Percentiles rank a stretch among this genome's conserved stretches.
phyloP scores from a whole-genome alignment of 106 monocot genomes.

The Ottelia alismoides region DNA sequence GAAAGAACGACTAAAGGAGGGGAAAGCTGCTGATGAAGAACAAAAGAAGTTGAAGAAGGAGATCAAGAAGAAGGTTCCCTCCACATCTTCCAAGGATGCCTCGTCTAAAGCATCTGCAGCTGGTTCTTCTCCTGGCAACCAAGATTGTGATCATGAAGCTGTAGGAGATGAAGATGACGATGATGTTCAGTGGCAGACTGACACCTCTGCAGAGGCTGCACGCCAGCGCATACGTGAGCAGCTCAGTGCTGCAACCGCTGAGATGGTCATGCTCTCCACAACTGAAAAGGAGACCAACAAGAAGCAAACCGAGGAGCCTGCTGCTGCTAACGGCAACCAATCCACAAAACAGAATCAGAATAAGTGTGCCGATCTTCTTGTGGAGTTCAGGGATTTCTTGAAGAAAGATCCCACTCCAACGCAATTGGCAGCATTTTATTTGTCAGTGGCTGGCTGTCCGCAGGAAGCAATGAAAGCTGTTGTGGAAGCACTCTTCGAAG shows the following conservation, averaged over 20 bases:
- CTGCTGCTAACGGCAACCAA: background rate
- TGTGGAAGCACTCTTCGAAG: conserved; percentile 52
- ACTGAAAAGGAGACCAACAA: conserved; percentile 3
- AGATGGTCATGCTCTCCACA: conserved; percentile 75
- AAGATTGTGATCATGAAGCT: conserved; percentile 23
- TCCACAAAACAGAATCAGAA: background rate
- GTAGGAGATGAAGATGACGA: conserved; percentile 41
- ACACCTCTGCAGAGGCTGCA: conserved; percentile 60
- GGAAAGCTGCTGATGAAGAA: conserved; percentile 73
- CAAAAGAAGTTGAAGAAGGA: conserved; percentile 71
- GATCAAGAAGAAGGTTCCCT: conserved; percentile 25
- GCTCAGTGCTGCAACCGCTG: conserved; percentile 53
- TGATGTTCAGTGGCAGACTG: conserved; percentile 66
- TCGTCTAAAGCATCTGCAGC: conserved; percentile 5
- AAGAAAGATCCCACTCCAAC: conserved; percentile 22
- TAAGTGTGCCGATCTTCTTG: conserved; percentile 8
- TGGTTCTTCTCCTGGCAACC: conserved; percentile 30
- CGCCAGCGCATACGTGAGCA: conserved; percentile 57
- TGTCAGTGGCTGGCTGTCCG: conserved; percentile 13
- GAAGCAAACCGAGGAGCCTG: conserved; percentile 6
- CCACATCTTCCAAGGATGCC: conserved; percentile 1
- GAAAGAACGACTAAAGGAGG: conserved; percentile 69
- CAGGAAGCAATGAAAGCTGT: conserved; percentile 46
- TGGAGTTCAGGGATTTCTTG: conserved; percentile 29
- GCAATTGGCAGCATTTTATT: conserved; percentile 18